Evolutionary conservation across 1,139 yeast genomes (phyloP), one percentile per base, ranked within the genome.

Genomic region (Lodderomyces beijingensis): DNA sequence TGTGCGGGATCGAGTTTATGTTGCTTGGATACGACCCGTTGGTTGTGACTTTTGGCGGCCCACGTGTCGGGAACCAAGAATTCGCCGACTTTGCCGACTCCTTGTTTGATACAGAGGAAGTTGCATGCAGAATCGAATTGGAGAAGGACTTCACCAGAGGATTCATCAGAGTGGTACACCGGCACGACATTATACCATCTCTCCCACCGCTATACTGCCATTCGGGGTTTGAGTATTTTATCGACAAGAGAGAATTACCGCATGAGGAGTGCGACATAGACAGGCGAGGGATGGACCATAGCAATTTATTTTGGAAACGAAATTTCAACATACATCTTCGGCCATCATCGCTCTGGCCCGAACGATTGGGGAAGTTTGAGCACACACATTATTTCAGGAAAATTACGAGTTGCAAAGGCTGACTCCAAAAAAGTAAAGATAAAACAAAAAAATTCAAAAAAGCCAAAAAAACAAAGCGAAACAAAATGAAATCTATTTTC

Each of bases 1-100:
- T 83, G 24, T 66, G 76, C 8, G 88, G 82, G 0, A 62, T 77
- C 16, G 88, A 81, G 46, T 62, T 76, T 36, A 62, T 63, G 39
- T 43, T 71, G 5, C 45, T 71, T 47, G 84, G 83, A 0, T 60
- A 58, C 34, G 53, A 65, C 5, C 79, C 82, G 0, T 51, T 70
- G 27, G 74, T 79, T 1, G 54, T 79, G 7, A 67, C 80, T 0
- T 76, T 61, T 54, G 89, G 81, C 3, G 65, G 76, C 15, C 85
- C 88, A 0, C 72, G 72, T 44, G 57, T 81, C 19, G 87, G 85
- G 2, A 79, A 80, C 47, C 47, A 46, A 5, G 53, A 57, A 5
- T 65, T 79, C 55, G 65, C 67, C 20, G 49, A 57, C 13, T 79
- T 73, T 62, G 64, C 75, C 19, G 79, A 81, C 51, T 38, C 47